Conservation (phyloP, 192 early-diverging fungal genomes). For the Phycomyces nitens region DNA sequence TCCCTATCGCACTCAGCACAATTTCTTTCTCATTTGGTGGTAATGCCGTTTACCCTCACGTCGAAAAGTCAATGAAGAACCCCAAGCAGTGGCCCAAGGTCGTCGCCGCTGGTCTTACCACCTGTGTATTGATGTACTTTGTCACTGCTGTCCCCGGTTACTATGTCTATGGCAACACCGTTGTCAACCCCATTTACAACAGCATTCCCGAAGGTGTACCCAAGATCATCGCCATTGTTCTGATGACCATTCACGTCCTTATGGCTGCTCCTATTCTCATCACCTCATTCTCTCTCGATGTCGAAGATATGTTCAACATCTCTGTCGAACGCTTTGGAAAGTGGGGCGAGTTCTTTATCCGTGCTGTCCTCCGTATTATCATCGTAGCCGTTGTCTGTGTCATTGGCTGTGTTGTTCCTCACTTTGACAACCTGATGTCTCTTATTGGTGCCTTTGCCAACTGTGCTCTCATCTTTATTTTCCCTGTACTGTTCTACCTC, state of each 20-base stretch:
- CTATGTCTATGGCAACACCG: constrained; percentile 63
- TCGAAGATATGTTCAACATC: constrained; percentile 66
- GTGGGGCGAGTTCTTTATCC: constrained; percentile 52
- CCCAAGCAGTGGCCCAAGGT: constrained; percentile 68
- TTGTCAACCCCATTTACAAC: constrained; percentile 66
- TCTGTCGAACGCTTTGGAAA: constrained; percentile 49
- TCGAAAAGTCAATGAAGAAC: constrained; percentile 77
- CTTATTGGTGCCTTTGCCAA: constrained; percentile 83
- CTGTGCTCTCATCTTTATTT: constrained; percentile 77
- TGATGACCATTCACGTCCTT: constrained; percentile 82
- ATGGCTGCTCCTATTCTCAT: constrained; percentile 75
- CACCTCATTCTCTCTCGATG: constrained; percentile 69
- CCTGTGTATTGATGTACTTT: constrained; percentile 68
- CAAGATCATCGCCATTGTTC: constrained; percentile 60
- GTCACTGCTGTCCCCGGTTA: constrained; percentile 71
- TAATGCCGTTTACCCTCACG: constrained; percentile 79
- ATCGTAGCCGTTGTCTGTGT: constrained; percentile 52
- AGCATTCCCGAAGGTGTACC: constrained; percentile 63
- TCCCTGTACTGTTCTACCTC: constrained; percentile 76
- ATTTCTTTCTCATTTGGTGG: constrained; percentile 78
- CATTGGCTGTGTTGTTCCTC: constrained; percentile 69
- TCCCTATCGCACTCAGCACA: constrained; percentile 73
- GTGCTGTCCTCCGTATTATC: constrained; percentile 49
- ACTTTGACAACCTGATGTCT: constrained; percentile 76
- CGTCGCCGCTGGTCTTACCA: constrained; percentile 53